Conservation (phyloP, 768 basidiomycete genomes). For the Hygrophoropsis aurantiaca region DNA sequence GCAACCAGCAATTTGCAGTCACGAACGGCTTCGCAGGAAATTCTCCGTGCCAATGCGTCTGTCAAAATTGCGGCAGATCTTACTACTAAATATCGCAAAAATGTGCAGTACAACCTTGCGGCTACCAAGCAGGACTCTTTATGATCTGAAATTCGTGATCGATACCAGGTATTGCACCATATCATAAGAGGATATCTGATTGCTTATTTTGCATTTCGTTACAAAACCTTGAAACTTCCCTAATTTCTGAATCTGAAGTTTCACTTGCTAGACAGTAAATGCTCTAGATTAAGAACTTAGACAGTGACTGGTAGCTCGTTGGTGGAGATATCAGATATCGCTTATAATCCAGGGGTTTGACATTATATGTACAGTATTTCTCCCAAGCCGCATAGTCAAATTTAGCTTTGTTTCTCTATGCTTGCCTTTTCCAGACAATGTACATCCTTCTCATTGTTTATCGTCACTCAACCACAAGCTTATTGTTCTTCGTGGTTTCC, state of each 20-base stretch:
- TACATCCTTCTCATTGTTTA: not conserved
- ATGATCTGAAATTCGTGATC: not conserved
- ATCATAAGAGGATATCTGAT: not conserved
- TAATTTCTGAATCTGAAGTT: slow-evolving; percentile 1
- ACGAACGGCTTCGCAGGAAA: slow-evolving; percentile 51
- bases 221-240: too few relatives aligned
- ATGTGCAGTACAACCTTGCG: slow-evolving; percentile 90
- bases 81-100: slow-evolving; percentile 84
- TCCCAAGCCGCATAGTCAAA: too few relatives aligned
- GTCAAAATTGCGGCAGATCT: slow-evolving; percentile 83
- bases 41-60: slow-evolving; percentile 72
- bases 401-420: too few relatives aligned
- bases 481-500: slow-evolving; percentile 20
- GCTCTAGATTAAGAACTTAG: too few relatives aligned
- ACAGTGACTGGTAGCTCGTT: too few relatives aligned
- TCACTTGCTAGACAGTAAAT: too few relatives aligned
- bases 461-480: too few relatives aligned
- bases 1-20: not conserved
- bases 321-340: too few relatives aligned
- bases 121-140: slow-evolving; percentile 49
- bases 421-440: slow-evolving; percentile 29
- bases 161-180: not conserved
- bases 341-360: too few relatives aligned
- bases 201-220: too few relatives aligned
- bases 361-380: too few relatives aligned